Base-by-base conservation (phyloP, 768 basidiomycete species). In the Phanerochaete carnosa region DNA sequence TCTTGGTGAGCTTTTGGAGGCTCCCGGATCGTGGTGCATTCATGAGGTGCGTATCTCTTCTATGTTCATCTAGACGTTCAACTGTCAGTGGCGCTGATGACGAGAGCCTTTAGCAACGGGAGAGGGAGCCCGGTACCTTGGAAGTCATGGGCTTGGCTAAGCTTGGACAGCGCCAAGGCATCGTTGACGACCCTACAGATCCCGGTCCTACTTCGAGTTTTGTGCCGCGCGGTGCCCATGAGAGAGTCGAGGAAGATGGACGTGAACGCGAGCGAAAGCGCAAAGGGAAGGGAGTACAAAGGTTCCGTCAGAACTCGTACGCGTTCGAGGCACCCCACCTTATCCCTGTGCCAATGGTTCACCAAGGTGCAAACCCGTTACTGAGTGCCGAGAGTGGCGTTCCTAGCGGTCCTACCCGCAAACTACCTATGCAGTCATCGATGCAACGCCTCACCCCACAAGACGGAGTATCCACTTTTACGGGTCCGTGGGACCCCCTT, bases 281-380 rank as follows among this genome's bases (percentile, higher is more conserved):
- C 65, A 83, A 82, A 67, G 81, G 79, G 68, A 86, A 82, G 70
- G 81, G 81, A 51, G 74, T 78, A 60, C 77, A 80, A 35, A 74
- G 75, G 25, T 65, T 82, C 56, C 66, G 80, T 8, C 71, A 77
- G 54, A 74, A 73, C 52, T 69, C 81, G 2, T 76, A 77, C 25
- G 82, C 88, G 1, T 93, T 83, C 69, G 92, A 94, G 67, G 88
- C 90, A 1, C 94, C 93, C 76, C 87, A 92, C 69, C 84, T 86
- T 0, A 81, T 87, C 1, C 78, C 77, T 28, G 74, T 66, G 37
- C 71, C 71, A 33, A 76, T 80, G 64, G 69, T 70, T 30, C 74
- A 69, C 35, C 68, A 70, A 32, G 68, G 68, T 26, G 69, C 68
- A 28, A 70, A 74, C 55, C 68, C 74, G 11, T 59, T 74, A n/a